Evolutionary conservation across 2,329 filamentous ascomycete species (phyloP).

Genomic region (Cladophialophora bantiana): DNA sequence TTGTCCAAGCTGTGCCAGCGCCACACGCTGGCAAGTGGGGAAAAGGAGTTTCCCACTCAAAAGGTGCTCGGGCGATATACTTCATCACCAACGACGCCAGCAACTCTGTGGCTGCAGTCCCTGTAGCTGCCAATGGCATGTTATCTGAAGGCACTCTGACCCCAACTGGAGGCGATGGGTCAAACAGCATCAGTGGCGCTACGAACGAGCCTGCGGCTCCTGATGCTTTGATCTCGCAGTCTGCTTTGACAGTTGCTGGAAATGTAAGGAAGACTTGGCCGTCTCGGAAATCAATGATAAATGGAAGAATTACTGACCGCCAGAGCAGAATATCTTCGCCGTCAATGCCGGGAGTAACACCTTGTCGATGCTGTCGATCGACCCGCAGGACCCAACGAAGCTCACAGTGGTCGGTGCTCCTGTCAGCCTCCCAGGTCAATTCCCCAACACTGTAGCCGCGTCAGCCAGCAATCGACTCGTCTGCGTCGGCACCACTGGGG

Average conservation of each 20-base stretch:
- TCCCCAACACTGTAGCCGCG: constrained; percentile 50
- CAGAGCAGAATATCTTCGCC: constrained; percentile 38
- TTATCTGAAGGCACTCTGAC: constrained; percentile 54
- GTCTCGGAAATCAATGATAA: background rate
- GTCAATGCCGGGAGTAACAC: constrained; percentile 51
- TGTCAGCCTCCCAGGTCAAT: constrained; percentile 46
- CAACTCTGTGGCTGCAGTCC: constrained; percentile 60
- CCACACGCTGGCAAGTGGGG: background rate
- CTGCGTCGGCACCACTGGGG: constrained; percentile 49
- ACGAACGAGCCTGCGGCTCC: constrained; percentile 52
- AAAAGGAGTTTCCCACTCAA: background rate
- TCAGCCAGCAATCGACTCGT: constrained; percentile 47
- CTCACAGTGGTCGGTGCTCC: constrained; percentile 47
- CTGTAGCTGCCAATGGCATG: constrained; percentile 56
- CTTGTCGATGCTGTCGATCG: constrained; percentile 49
- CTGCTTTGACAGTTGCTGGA: constrained; percentile 57
- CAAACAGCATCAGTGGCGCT: constrained; percentile 49
- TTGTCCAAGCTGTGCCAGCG: background rate
- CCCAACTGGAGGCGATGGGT: constrained; percentile 58
- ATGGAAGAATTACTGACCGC: constrained; percentile 9
- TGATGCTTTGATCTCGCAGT: constrained; percentile 62
- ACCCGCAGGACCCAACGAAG: constrained; percentile 42
- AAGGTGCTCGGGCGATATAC: constrained; percentile 57
- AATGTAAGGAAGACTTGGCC: constrained; percentile 50
- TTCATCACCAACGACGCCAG: constrained; percentile 61